Evolutionary conservation across 768 basidiomycete species (phyloP), one percentile per base, ranked within the genome.

Genomic region (Cyclocybe aegerita): DNA sequence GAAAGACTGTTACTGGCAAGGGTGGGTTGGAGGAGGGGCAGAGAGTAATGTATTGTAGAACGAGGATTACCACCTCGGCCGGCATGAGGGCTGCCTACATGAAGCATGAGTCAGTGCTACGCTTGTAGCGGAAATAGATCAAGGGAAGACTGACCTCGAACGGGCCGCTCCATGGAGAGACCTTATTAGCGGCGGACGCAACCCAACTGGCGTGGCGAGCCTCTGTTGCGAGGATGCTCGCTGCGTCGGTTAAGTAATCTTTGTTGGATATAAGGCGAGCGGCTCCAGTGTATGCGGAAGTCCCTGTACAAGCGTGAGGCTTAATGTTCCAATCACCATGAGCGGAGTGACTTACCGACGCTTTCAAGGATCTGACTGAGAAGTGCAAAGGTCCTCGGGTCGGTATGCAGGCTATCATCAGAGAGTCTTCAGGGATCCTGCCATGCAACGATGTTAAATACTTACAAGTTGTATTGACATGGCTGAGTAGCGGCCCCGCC

Each of bases 131-230:
- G 12, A 17, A 15, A 36, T 17, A 31, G 48, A n/a, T n/a, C n/a
- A 2, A 42, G 9, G 32, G 15, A 42, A 31, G 1, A 43, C 55
- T 14, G 49, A 60, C 59, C 35, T 84, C 81, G 55, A 80, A 77
- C 7, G 81, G 58, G 2, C 75, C 70, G 33, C 74, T 75, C 81
- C 82, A 85, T 1, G 74, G 66, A 11, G 70, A 59, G 8, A 63
- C 64, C 40, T 72, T 67, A 57, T 72, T 67, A 16, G 78, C 71
- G 30, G 76, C 71, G 9, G 73, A 65, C 16, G 71, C 68, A 30
- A 85, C 58, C 82, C 82, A 86, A 35, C 74, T 68, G 9, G 77
- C 76, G 53, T 86, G 82, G 36, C 83, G 74, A 36, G 81, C 76
- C 61, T 88, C 83, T 41, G 77, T 79, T 34, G 80, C 70, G 39